A percentile compares a stretch with the other conserved stretches of the same genome.
Evolutionary conservation across 106 monocot genomes (phyloP).

Genomic region (Dendrobium huoshanense): DNA sequence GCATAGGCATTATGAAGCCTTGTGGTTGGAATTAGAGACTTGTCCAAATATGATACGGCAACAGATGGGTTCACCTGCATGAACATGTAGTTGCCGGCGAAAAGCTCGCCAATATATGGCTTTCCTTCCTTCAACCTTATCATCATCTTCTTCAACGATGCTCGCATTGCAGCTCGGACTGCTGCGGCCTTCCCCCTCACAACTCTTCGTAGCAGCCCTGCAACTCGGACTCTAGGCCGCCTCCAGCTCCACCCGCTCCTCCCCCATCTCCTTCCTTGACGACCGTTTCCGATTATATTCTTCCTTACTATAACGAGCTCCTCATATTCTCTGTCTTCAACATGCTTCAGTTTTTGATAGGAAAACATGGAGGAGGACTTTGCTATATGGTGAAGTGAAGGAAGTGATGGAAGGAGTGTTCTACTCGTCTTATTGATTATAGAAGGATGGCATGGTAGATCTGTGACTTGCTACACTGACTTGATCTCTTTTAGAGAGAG

Average conservation of each 20-base stretch:
- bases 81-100: conserved; percentile 57
- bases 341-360: conserved; percentile 13
- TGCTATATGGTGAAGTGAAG: no score
- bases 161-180: conserved; percentile 12
- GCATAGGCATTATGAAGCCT: not conserved
- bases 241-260: conserved; percentile 16
- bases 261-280: not conserved
- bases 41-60: conserved; percentile 11
- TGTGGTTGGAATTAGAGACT: not conserved
- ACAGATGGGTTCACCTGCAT: conserved; percentile 38
- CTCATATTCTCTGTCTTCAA: not conserved
- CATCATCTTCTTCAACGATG: conserved; percentile 15
- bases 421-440: not conserved
- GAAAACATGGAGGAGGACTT: conserved; percentile 1
- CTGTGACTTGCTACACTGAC: not conserved
- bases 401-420: not conserved
- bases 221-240: conserved; percentile 18
- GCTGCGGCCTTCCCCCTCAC: conserved; percentile 21
- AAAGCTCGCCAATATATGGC: conserved; percentile 32
- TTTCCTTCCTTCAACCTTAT: conserved; percentile 37
- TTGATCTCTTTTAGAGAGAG: not conserved
- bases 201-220: conserved; percentile 8
- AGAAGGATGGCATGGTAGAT: not conserved
- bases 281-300: not conserved
- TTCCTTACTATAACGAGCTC: not conserved